Evolutionary conservation across 1,284 basidiomycete species (phyloP).

Genomic region (Irpex lacteus): DNA sequence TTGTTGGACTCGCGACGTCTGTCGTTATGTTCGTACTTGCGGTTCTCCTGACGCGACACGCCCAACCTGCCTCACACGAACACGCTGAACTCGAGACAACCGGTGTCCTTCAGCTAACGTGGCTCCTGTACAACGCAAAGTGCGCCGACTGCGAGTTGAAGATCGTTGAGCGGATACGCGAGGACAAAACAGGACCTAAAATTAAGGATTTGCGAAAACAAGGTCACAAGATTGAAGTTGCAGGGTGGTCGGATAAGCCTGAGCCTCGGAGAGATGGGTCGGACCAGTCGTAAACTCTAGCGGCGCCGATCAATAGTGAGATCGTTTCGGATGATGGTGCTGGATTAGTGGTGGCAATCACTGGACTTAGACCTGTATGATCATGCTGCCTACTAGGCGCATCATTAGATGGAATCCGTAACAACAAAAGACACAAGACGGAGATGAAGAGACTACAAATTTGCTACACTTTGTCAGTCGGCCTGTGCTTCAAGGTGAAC

Average conservation of each 20-base stretch:
- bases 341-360: no score
- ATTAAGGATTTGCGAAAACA: no score
- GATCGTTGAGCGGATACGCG: not conserved
- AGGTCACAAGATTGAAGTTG: no score
- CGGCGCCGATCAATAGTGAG: no score
- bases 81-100: not conserved
- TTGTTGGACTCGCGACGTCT: not conserved
- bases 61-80: not conserved
- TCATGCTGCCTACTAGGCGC: not conserved
- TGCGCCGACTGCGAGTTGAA: not conserved
- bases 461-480: no score
- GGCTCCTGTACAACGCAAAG: not conserved
- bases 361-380: not conserved
- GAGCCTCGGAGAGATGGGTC: not conserved
- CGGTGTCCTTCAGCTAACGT: not conserved
- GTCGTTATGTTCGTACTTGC: not conserved
- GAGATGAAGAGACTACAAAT: no score
- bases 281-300: not conserved
- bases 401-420: no score
- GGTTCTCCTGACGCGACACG: not conserved
- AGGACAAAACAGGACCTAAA: no score
- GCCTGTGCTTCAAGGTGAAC: no score
- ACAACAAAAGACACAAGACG: no score
- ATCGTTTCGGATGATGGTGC: no score
- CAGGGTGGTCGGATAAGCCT: no score